Base-by-base conservation (phyloP, 768 basidiomycete genomes). In the Boletus subcaerulescens region DNA sequence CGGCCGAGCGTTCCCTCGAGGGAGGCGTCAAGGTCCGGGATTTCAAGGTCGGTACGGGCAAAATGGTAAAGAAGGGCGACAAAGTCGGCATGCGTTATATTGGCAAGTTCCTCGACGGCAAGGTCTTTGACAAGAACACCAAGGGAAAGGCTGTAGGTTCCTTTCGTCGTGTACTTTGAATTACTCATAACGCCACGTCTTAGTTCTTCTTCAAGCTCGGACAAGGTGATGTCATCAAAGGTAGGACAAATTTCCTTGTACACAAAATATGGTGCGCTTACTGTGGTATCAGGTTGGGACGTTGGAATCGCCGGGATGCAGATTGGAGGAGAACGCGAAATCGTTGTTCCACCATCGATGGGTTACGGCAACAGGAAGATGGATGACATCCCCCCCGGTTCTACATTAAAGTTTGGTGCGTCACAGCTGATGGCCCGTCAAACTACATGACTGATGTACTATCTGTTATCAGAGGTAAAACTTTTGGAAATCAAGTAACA, bases 281-380 rank as follows among this genome's bases (percentile, higher is more conserved):
- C 46, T 38, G 15, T 49, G 12, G 44, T 17, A 29, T 24, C 53
- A 88, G 85, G 89, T 44, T 97, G 95, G 94, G 96, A 98, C 63
- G 77, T 91, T 65, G 96, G 95, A 39, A 78, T 98, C 52, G 85
- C 77, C 31, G 96, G 96, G 33, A 97, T 98, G 94, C 86, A 91
- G 63, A 84, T 87, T 39, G 89, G 85, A 39, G 94, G 95, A 26
- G 94, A 98, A 73, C 84, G 96, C 48, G 74, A 84, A 53, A 76
- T 98, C 60, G 84, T 79, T 41, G 79, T 94, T 46, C 92, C 91
- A 42, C 74, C 89, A 14, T 65, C 76, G 29, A 78, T 91, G 76
- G 88, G 70, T 18, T 91, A 89, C 58, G 96, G 95, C 42, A 80
- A 75, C 59, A 77, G 74, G 64, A 85, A 86, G 65, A 73, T 72